A percentile compares a stretch with the other conserved stretches of the same genome.
phyloP scores from a whole-genome alignment of 768 basidiomycete species.

The Pleurotus salmoneostramineus region DNA sequence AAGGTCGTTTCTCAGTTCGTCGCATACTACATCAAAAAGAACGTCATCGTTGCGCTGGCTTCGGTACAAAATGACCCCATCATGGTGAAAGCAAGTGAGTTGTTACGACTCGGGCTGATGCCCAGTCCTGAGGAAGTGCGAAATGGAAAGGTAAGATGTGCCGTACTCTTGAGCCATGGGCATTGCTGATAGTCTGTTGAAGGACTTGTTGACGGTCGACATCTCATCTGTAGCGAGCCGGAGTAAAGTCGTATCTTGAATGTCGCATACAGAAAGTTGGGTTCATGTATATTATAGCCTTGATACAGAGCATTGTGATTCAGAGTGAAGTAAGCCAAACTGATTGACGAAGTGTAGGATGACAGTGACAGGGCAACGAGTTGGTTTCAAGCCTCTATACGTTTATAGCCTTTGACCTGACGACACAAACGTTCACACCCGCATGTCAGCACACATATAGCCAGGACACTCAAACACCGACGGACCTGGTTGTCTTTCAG shows the following conservation, averaged over 20 bases:
- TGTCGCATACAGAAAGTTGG: too few relatives aligned
- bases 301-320: too few relatives aligned
- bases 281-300: too few relatives aligned
- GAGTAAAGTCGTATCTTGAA: background rate
- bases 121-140: slow-evolving; percentile 70
- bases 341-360: background rate
- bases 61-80: slow-evolving; percentile 84
- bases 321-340: background rate
- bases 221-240: slow-evolving; percentile 18
- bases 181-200: background rate
- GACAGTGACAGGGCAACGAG: background rate
- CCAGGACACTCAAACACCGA: slow-evolving; percentile 8
- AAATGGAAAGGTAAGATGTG: slow-evolving; percentile 58
- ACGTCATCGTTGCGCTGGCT: slow-evolving; percentile 64
- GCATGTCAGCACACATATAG: too few relatives aligned
- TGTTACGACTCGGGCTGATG: slow-evolving; percentile 78
- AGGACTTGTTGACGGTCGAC: slow-evolving; percentile 39
- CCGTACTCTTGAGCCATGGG: background rate
- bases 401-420: slow-evolving; percentile 87
- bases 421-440: background rate
- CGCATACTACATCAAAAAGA: slow-evolving; percentile 70
- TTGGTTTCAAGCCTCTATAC: slow-evolving; percentile 45
- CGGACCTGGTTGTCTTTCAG: slow-evolving; percentile 77
- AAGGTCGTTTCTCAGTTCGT: slow-evolving; percentile 50
- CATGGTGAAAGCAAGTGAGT: slow-evolving; percentile 72